Conservation (phyloP, 768 basidiomycete genomes). For the Xanthoconium stramineum region DNA sequence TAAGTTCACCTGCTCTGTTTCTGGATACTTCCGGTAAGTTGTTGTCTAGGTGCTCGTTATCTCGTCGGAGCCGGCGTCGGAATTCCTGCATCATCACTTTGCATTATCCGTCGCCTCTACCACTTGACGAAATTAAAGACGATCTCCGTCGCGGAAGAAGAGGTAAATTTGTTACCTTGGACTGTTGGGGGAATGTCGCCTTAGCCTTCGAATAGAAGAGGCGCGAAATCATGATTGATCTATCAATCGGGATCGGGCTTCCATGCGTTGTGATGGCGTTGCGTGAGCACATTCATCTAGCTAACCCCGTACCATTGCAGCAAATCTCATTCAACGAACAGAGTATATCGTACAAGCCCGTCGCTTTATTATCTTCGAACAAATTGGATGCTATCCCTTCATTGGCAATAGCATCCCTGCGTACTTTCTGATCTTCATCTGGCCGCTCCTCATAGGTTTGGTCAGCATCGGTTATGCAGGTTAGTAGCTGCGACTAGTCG, state of each 20-base stretch:
- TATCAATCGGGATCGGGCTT: background rate
- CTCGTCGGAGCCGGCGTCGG: background rate
- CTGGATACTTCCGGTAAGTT: background rate
- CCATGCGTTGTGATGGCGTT: background rate
- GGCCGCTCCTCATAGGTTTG: background rate
- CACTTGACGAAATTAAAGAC: background rate
- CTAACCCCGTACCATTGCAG: background rate
- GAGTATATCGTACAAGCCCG: background rate
- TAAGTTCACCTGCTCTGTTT: background rate
- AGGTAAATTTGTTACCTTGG: background rate
- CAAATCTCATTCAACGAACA: background rate
- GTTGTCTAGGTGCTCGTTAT: background rate
- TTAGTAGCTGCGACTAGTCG: background rate
- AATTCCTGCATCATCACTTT: background rate
- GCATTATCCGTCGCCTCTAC: background rate
- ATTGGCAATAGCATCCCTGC: background rate
- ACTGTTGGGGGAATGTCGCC: background rate
- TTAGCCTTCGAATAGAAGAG: background rate
- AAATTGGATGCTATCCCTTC: background rate
- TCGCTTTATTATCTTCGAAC: background rate
- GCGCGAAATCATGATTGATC: background rate
- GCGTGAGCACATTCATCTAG: background rate
- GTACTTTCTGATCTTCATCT: background rate
- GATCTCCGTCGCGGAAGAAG: background rate
- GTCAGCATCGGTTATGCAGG: background rate